Evolutionary conservation across 768 basidiomycete genomes (phyloP), one percentile per base, ranked within the genome.

Genomic region (Leucocoprinus birnbaumii): DNA sequence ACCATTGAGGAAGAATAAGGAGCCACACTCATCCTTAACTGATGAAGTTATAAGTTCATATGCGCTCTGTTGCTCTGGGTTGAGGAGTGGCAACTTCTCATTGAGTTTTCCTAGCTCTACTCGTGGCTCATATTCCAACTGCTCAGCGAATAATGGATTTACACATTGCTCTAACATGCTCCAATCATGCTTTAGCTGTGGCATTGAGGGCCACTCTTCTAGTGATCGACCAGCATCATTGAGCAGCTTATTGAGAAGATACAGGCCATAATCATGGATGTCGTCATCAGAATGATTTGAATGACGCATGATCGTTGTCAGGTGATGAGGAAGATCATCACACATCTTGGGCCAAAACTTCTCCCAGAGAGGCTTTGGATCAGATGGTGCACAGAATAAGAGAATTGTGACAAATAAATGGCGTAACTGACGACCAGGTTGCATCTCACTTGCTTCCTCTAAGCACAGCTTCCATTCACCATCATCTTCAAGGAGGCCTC

Each of bases 401-500:
- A 80, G 68, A 2, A 80, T 65, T 1, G 68, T 69, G 0, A 64
- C 68, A 66, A 80, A 80, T 0, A 80, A 69, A 0, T 63, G 53
- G 1, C 72, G 66, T 0, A 79, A 64, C 0, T 51, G 61, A 21
- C 7, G 2, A 0, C 77, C 80, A 3, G 70, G 71, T 31, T 75
- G 69, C 61, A 79, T 74, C 0, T 24, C 16, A 6, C 59, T 34
- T 0, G 77, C 80, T 43, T 79, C 77, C 18, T 63, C 55, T 67
- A 65, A 58, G 53, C 77, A 79, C 1, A 61, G 56, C 0, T 61
- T 9, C 76, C 76, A 82, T 57, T 82, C 80, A 0, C 63, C 59
- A 63, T 82, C 74, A 68, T 80, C 73, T n/a, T 79, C 67, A 0
- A 82, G 62, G 0, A 82, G 66, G 0, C 76, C 77, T 1, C 55